These are phyloP conservation scores for Oldenlandia corymbosa DNA, from an alignment of 257 asterid species.

Conservation along the genomic window DNA sequence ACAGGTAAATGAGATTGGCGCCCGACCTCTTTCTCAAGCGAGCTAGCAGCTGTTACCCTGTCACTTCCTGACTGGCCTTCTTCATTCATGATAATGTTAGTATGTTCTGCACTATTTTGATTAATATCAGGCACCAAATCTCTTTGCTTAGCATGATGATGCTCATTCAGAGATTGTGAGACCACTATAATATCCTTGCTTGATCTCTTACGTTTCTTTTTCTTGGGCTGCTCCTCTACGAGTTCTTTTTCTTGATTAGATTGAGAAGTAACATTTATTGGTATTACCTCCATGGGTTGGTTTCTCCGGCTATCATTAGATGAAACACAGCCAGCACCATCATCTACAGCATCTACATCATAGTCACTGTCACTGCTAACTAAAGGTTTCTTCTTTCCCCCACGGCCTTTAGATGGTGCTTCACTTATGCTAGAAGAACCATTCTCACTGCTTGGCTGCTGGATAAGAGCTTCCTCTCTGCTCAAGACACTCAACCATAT, in stretches of 20 bases:
- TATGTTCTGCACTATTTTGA: constrained; percentile 16
- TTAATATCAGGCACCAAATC: constrained; percentile 29
- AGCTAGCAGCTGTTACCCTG: constrained; percentile 17
- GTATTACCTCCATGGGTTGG: constrained; percentile 20
- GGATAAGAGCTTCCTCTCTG: constrained; percentile 59
- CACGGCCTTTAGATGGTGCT: constrained; percentile 39
- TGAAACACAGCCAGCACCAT: constrained; percentile 54
- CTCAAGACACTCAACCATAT: constrained; percentile 73
- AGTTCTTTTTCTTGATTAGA: constrained; percentile 28
- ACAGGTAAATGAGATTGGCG: constrained; percentile 26
- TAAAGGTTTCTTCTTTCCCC: constrained; percentile 45
- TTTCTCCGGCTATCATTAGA: constrained; percentile 46
- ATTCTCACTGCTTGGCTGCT: constrained; percentile 57
- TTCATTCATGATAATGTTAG: constrained; percentile 24
- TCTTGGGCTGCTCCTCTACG: constrained; percentile 26
- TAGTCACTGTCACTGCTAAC: constrained; percentile 68
- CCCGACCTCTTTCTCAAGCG: constrained; percentile 23
- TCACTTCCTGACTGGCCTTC: constrained; percentile 26
- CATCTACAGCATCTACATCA: constrained; percentile 55
- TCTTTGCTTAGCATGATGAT: constrained; percentile 26
- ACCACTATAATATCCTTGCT: constrained; percentile 20
- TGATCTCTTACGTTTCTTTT: constrained; percentile 31
- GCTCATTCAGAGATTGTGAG: constrained; percentile 31
- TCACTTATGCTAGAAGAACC: constrained; percentile 68
- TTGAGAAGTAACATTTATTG: constrained; percentile 17